These are phyloP conservation scores for Phytomonas serpens DNA, from an alignment of 208 protist genomes.

Conservation along the genomic window DNA sequence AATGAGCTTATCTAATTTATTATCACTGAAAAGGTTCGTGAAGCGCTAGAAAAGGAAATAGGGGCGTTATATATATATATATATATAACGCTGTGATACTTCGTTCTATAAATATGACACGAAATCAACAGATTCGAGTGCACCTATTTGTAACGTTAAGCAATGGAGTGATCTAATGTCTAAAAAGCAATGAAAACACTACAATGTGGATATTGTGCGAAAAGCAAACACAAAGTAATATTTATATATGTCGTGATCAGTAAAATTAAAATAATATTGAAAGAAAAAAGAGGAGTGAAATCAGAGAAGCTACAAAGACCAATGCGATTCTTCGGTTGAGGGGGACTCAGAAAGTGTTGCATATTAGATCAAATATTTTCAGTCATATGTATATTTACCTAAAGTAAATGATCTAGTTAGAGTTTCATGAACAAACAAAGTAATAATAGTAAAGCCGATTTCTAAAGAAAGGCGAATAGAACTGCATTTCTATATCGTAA, in stretches of 20 bases:
- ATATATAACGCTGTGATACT: not conserved
- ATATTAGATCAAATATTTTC: not conserved
- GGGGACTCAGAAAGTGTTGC: not conserved
- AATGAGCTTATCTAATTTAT: not conserved
- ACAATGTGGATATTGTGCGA: not conserved
- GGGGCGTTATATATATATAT: not conserved
- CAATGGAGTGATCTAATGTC: not conserved
- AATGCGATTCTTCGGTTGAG: not conserved
- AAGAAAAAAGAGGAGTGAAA: slow-evolving; percentile 5
- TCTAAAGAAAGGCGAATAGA: not conserved
- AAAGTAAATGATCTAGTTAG: slow-evolving; percentile 6
- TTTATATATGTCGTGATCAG: not conserved
- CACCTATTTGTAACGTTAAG: not conserved
- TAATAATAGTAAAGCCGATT: slow-evolving; percentile 6
- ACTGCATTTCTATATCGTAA: not conserved
- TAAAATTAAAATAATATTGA: not conserved
- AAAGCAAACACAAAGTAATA: slow-evolving; percentile 9
- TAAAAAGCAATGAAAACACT: slow-evolving; percentile 8
- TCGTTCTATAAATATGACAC: not conserved
- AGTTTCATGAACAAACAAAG: slow-evolving; percentile 4
- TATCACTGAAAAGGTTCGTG: slow-evolving; percentile 1
- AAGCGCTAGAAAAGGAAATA: slow-evolving; percentile 4
- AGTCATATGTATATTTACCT: not conserved
- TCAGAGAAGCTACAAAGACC: slow-evolving; percentile 9
- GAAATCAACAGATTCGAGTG: not conserved